These are phyloP conservation scores for Tricholomella constricta DNA, from an alignment of 768 basidiomycete genomes.

Conservation along the genomic window DNA sequence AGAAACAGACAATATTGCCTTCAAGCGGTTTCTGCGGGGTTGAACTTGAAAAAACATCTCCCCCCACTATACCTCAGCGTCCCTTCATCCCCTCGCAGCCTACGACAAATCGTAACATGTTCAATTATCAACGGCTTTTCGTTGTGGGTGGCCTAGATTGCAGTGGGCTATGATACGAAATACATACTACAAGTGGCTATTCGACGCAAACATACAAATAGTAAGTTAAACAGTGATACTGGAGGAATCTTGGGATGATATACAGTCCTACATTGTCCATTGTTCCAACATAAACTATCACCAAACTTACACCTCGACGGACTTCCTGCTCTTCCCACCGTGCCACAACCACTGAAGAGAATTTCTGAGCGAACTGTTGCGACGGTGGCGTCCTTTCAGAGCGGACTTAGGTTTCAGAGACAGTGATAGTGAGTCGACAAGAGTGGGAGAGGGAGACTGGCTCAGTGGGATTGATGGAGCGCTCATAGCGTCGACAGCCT, in stretches of 20 bases:
- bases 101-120: no score
- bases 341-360: conserved; percentile 32
- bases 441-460: conserved; percentile 18
- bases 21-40: conserved; percentile 66
- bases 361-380: conserved; percentile 26
- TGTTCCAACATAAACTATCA: not conserved
- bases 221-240: conserved; percentile 4
- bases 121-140: no score
- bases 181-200: not conserved
- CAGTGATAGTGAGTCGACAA: conserved; percentile 9
- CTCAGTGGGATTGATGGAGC: not conserved
- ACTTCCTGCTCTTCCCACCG: conserved; percentile 21
- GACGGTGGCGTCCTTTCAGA: conserved; percentile 20
- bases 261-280: not conserved
- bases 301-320: conserved; percentile 17
- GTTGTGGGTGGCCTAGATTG: not conserved
- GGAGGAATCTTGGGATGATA: not conserved
- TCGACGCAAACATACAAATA: conserved; percentile 4
- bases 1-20: conserved; percentile 89
- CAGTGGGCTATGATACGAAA: not conserved
- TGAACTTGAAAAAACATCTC: conserved; percentile 19
- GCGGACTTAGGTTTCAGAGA: conserved; percentile 9
- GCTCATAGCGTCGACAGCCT: conserved; percentile 41
- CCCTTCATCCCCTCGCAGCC: no score
- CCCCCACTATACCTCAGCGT: no score